Base-by-base conservation (phyloP, 208 protist genomes). In the Trypanosoma platydactyli region DNA sequence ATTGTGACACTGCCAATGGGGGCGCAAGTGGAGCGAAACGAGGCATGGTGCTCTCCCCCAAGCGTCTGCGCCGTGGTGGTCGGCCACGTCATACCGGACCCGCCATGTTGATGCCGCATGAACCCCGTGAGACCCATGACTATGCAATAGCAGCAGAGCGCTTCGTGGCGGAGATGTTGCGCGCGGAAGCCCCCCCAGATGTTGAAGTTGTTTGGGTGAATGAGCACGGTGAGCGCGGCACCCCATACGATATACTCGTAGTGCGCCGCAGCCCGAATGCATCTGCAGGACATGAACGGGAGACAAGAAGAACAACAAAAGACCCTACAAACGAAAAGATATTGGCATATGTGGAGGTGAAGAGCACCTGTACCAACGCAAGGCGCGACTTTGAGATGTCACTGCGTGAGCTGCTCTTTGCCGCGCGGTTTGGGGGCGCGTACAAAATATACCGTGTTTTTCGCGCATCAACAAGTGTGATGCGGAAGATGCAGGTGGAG, bases 401-500 rank as follows among this genome's bases (percentile, higher is more conserved):
- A 12, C 55, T 91, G 33, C 63, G 83, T 7, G 90, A 95, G 76
- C 59, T 95, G 12, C 64, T 95, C 16, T 83, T 88, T n/a, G 87
- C 87, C 1, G 90, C 90, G 0, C 77, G 84, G 9, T 92, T 86
- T 59, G 90, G 90, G 1, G 51, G 44, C 16, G 66, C 72, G 0
- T 95, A 87, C 57, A 81, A 76, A 52, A 70, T 95, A 12, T 86
- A 89, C 64, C 84, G 90, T 22, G 90, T 95, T 6, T 92, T 89
- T 51, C 64, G 76, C 15, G 89, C 86, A n/a, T 86, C 83, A 3
- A 80, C 83, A 1, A 79, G 77, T 35, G 56, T 46, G 12, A 64
- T 77, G 53, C 59, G 70, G 3, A 49, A 69, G 40, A 91, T 91
- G 83, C 72, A 73, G 9, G 59, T 86, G 12, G 63, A 78, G 20